phyloP scores from a whole-genome alignment of 192 early-diverging fungal species.

The Phycomyces blakesleeanus region DNA sequence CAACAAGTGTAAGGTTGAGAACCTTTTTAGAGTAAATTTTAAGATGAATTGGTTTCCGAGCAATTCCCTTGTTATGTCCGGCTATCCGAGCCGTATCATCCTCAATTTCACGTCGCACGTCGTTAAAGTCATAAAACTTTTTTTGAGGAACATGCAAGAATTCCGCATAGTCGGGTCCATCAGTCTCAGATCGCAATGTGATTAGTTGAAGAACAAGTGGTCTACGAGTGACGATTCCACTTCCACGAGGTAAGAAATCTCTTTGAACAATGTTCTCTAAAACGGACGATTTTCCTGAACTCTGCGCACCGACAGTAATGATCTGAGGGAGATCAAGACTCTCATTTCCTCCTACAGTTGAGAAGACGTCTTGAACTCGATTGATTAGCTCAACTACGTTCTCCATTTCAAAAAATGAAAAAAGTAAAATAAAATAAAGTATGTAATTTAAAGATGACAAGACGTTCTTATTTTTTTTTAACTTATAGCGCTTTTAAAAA shows the following conservation, averaged over 20 bases:
- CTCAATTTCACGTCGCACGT: conserved; percentile 77
- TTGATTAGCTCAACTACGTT: conserved; percentile 71
- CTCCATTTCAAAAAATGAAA: conserved; percentile 49
- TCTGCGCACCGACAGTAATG: conserved; percentile 78
- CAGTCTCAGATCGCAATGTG: conserved; percentile 39
- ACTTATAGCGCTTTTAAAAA: too few species aligned
- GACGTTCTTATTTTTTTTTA: too few species aligned
- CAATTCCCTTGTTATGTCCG: conserved; percentile 74
- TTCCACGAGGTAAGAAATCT: conserved; percentile 93
- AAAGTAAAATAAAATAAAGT: conserved; percentile 15
- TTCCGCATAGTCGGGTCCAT: conserved; percentile 42
- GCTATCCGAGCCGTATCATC: conserved; percentile 75
- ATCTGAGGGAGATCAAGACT: conserved; percentile 75
- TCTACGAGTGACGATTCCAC: conserved; percentile 76
- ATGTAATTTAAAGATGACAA: neutral
- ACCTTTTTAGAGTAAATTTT: conserved; percentile 75
- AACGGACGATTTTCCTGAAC: conserved; percentile 92
- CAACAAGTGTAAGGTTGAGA: conserved; percentile 73
- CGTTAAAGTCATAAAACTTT: conserved; percentile 68
- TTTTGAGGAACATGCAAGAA: conserved; percentile 73
- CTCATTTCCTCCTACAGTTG: conserved; percentile 63
- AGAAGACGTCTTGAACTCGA: conserved; percentile 76
- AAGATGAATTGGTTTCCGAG: conserved; percentile 70
- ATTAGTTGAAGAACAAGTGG: conserved; percentile 77
- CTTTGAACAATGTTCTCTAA: conserved; percentile 94